Evolutionary conservation across 177 flowering plant genomes (phyloP).

Genomic region (Telopea speciosissima): DNA sequence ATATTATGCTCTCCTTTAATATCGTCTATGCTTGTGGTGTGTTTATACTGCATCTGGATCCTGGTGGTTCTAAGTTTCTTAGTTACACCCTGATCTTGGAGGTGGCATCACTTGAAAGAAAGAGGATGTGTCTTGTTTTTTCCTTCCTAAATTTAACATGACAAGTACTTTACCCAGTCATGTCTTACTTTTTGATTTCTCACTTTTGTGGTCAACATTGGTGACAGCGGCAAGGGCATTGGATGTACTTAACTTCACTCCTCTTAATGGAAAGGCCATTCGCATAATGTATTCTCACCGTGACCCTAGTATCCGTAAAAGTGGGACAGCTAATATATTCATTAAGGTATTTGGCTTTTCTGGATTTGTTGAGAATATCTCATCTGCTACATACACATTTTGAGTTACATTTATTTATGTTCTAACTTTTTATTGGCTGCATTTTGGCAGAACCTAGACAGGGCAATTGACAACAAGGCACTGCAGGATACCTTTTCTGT

Average conservation of each 20-base stretch:
- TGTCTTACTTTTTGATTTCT: neutral
- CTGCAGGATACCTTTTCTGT: conserved; percentile 75
- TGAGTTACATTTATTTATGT: neutral
- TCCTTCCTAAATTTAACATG: too few relatives aligned
- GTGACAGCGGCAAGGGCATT: conserved; percentile 73
- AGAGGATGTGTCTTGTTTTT: neutral
- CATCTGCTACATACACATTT: neutral
- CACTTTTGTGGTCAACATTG: neutral
- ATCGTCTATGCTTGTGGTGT: too few relatives aligned
- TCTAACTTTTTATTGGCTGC: neutral
- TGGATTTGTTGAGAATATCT: neutral
- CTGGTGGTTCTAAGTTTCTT: neutral
- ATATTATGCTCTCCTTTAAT: too few relatives aligned
- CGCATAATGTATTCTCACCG: conserved; percentile 86
- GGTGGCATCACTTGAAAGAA: neutral
- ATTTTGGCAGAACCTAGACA: conserved; percentile 71
- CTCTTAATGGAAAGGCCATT: conserved; percentile 59
- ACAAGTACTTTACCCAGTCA: neutral
- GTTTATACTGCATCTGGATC: too few relatives aligned
- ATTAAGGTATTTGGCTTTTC: conserved; percentile 50
- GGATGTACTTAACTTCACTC: conserved; percentile 75
- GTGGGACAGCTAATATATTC: conserved; percentile 82
- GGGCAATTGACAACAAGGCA: conserved; percentile 74
- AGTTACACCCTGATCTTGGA: neutral
- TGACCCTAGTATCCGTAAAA: conserved; percentile 73